These are phyloP conservation scores for Pistacia atlantica DNA, from an alignment of 345 rosid genomes.

Conservation along the genomic window DNA sequence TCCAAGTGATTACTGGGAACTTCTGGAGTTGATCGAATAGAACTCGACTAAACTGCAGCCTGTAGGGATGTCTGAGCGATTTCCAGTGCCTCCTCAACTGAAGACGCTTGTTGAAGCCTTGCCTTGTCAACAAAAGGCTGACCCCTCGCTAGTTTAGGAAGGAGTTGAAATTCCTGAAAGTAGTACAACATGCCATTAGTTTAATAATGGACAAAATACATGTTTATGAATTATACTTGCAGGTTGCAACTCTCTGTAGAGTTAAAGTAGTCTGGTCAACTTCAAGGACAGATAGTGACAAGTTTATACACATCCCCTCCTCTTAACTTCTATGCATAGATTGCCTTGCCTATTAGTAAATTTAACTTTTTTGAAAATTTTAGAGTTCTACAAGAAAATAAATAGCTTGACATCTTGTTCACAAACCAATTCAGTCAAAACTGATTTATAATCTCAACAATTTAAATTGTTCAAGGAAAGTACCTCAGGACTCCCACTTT, in stretches of 20 bases:
- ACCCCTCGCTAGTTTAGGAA: conserved; percentile 78
- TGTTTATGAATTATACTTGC: too few relatives aligned
- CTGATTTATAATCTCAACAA: not conserved
- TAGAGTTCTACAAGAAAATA: not conserved
- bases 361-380: not conserved
- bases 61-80: conserved; percentile 58
- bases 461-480: not conserved
- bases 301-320: too few relatives aligned
- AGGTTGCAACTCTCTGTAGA: too few relatives aligned
- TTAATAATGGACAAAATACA: not conserved
- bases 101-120: conserved; percentile 75
- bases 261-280: too few relatives aligned
- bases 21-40: not conserved
- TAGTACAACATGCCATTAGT: not conserved
- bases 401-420: not conserved
- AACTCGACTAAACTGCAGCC: conserved; percentile 27
- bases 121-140: conserved; percentile 76
- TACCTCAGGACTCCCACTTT: conserved; percentile 98
- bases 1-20: not conserved
- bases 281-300: too few relatives aligned
- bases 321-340: too few relatives aligned
- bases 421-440: not conserved
- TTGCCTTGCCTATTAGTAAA: not conserved
- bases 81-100: conserved; percentile 84
- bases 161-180: conserved; percentile 78